A percentile compares a stretch with the other conserved stretches of the same genome.
phyloP scores from a whole-genome alignment of 1,284 basidiomycete genomes.

The Leccinum pachyderme region DNA sequence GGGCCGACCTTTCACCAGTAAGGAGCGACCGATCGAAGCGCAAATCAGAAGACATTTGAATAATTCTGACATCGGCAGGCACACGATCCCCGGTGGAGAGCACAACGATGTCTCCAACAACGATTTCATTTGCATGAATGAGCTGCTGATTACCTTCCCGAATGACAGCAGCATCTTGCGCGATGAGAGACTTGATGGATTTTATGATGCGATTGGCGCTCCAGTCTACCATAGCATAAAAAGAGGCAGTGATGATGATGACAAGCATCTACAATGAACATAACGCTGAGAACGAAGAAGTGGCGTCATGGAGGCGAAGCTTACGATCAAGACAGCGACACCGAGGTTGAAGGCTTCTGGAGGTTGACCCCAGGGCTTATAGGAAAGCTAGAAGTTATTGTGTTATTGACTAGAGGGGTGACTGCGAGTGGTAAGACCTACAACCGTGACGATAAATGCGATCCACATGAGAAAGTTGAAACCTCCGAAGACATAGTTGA shows the following conservation, averaged over 20 bases:
- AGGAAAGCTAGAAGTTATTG: constrained; percentile 43
- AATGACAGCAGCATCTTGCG: constrained; percentile 41
- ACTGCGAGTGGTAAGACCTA: constrained; percentile 26
- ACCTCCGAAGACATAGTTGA: constrained; percentile 52
- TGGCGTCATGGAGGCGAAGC: constrained; percentile 39
- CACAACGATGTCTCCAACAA: constrained; percentile 79
- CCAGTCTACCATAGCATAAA: constrained; percentile 42
- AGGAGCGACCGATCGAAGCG: constrained; percentile 62
- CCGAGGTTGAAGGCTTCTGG: constrained; percentile 57
- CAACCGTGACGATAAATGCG: constrained; percentile 44
- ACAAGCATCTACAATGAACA: constrained; percentile 41
- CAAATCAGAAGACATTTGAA: constrained; percentile 50
- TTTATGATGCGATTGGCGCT: constrained; percentile 38
- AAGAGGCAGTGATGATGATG: constrained; percentile 61
- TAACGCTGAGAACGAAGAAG: not conserved
- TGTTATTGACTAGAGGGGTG: constrained; percentile 34
- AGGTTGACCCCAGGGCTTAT: constrained; percentile 42
- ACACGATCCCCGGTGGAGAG: constrained; percentile 77
- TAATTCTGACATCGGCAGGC: constrained; percentile 79
- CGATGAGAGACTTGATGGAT: constrained; percentile 39
- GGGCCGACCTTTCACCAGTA: constrained; percentile 50
- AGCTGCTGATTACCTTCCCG: constrained; percentile 61
- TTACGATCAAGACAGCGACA: constrained; percentile 75
- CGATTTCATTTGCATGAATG: constrained; percentile 73
- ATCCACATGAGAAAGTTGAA: constrained; percentile 54